Evolutionary conservation across 352 stramenopile genomes (phyloP).

Genomic region (Globisporangium solare): DNA sequence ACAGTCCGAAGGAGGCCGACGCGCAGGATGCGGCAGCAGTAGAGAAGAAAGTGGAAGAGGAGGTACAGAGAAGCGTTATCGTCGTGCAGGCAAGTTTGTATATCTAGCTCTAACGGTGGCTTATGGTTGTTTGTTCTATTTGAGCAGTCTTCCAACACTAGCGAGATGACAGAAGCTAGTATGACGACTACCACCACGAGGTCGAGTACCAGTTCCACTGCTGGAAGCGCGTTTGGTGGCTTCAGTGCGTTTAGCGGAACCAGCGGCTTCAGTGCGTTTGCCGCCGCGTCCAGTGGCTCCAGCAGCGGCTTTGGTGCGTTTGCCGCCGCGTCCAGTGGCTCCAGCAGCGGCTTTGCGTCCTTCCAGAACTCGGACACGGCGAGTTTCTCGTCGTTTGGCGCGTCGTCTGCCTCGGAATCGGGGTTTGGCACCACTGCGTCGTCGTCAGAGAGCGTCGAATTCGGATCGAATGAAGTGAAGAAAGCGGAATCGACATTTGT

Average conservation of each 20-base stretch:
- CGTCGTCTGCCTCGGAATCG: slow-evolving; percentile 28
- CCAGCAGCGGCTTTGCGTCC: slow-evolving; percentile 43
- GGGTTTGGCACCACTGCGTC: slow-evolving; percentile 37
- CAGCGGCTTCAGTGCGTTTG: slow-evolving; percentile 45
- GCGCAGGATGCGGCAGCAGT: neutral
- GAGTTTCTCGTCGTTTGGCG: slow-evolving; percentile 58
- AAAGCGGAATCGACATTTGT: slow-evolving; percentile 42
- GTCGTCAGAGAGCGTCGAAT: slow-evolving; percentile 36
- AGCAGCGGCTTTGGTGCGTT: slow-evolving; percentile 21
- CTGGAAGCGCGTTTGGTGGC: slow-evolving; percentile 39
- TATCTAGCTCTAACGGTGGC: too few relatives aligned
- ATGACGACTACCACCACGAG: slow-evolving; percentile 7
- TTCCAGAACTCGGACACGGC: slow-evolving; percentile 39
- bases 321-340: slow-evolving; percentile 7
- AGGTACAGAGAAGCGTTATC: neutral
- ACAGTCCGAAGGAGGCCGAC: slow-evolving; percentile 13
- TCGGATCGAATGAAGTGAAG: slow-evolving; percentile 37
- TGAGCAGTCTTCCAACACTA: neutral
- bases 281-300: slow-evolving; percentile 25
- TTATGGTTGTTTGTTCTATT: too few relatives aligned
- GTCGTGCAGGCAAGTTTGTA: too few relatives aligned
- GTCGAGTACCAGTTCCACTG: slow-evolving; percentile 15
- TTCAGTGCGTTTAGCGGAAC: slow-evolving; percentile 50
- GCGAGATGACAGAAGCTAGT: neutral
- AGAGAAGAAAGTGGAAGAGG: slow-evolving; percentile 5